Conservation (phyloP, 1,284 basidiomycete genomes). For the Ganoderma sinense region DNA sequence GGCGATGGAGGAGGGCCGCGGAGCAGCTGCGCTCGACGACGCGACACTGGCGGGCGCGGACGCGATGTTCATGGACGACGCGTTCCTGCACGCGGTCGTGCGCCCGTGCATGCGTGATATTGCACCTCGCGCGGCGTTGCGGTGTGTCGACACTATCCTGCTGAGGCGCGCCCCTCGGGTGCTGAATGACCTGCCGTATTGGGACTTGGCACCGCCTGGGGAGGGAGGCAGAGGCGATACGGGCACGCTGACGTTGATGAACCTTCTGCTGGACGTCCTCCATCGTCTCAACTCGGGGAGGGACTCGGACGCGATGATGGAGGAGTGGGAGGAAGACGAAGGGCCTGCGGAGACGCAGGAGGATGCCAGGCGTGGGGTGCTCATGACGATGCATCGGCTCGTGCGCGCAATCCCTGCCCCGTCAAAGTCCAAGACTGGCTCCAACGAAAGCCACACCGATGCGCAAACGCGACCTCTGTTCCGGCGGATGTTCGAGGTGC, state of each 20-base stretch:
- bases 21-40: constrained; percentile 21
- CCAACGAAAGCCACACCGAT: not conserved
- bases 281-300: constrained; percentile 18
- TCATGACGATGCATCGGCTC: constrained; percentile 28
- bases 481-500: constrained; percentile 24
- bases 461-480: constrained; percentile 14
- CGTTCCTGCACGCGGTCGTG: constrained; percentile 26
- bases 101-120: constrained; percentile 30
- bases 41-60: constrained; percentile 29
- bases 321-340: constrained; percentile 16
- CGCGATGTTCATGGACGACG: constrained; percentile 30
- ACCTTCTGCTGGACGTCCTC: constrained; percentile 27
- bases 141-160: constrained; percentile 25
- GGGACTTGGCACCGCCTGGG: constrained; percentile 17
- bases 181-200: constrained; percentile 27
- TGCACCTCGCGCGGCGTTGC: constrained; percentile 21
- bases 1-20: not conserved
- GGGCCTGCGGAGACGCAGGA: constrained; percentile 4
- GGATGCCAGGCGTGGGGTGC: constrained; percentile 16
- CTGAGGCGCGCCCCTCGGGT: constrained; percentile 25
- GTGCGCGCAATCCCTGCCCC: constrained; percentile 23
- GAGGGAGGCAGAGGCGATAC: constrained; percentile 16
- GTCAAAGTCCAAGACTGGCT: not conserved
- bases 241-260: constrained; percentile 24
- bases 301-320: not conserved